A percentile compares a stretch with the other conserved stretches of the same genome.
Evolutionary conservation across 2,329 filamentous ascomycete species (phyloP).

Genomic region (Apiospora sp.): DNA sequence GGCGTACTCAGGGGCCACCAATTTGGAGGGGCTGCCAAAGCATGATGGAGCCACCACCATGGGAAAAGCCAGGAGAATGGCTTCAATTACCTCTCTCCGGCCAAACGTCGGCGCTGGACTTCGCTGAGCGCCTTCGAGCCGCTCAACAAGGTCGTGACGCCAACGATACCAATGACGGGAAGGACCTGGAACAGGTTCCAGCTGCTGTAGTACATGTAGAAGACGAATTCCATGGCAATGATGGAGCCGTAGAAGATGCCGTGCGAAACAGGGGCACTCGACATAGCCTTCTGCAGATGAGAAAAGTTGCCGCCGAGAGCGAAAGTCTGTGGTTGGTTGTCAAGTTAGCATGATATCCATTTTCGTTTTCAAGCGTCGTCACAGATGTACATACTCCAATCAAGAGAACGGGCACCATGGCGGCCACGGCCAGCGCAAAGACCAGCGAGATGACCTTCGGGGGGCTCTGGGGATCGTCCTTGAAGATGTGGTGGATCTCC

Average conservation of each 20-base stretch:
- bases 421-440: constrained; percentile 77
- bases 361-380: neutral
- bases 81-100: constrained; percentile 61
- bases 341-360: constrained; percentile 29
- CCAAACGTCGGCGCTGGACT: constrained; percentile 86
- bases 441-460: constrained; percentile 80
- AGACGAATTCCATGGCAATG: constrained; percentile 85
- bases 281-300: constrained; percentile 79
- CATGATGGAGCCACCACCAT: neutral
- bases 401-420: constrained; percentile 77
- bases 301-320: constrained; percentile 82
- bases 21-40: neutral
- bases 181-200: constrained; percentile 94
- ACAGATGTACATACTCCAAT: constrained; percentile 64
- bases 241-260: constrained; percentile 87
- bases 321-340: constrained; percentile 68
- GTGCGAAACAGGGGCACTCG: constrained; percentile 81
- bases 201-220: constrained; percentile 91
- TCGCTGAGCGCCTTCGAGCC: constrained; percentile 91
- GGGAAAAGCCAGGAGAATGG: neutral
- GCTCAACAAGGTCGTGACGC: constrained; percentile 79
- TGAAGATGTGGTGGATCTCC: constrained; percentile 93
- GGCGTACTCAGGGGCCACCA: neutral
- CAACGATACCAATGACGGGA: constrained; percentile 74
- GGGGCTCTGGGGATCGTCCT: constrained; percentile 78